These are phyloP conservation scores for Penicilliopsis zonata DNA, from an alignment of 495 filamentous ascomycete species.

Conservation along the genomic window DNA sequence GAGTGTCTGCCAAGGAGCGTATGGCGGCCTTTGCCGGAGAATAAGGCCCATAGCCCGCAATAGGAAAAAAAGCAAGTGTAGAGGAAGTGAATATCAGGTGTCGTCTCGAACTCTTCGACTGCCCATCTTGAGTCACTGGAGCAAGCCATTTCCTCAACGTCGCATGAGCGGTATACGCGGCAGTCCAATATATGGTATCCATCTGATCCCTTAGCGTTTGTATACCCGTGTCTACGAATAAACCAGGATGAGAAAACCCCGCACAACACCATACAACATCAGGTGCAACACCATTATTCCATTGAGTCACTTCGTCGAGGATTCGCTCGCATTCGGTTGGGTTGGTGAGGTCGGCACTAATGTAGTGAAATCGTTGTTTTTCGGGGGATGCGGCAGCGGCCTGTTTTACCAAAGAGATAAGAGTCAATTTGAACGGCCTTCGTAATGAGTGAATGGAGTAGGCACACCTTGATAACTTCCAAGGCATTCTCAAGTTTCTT, in stretches of 20 bases:
- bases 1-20: constrained; percentile 66
- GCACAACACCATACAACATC: constrained; percentile 92
- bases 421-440: too few relatives aligned
- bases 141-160: constrained; percentile 36
- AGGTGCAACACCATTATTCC: constrained; percentile 64
- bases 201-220: constrained; percentile 62
- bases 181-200: constrained; percentile 84
- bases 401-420: too few relatives aligned
- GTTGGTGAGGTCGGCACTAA: constrained; percentile 72
- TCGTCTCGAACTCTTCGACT: constrained; percentile 32
- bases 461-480: constrained; percentile 46
- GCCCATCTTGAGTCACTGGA: constrained; percentile 19
- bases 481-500: constrained; percentile 65
- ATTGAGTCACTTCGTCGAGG: constrained; percentile 61
- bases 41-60: constrained; percentile 81
- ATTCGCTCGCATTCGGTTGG: constrained; percentile 53
- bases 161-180: constrained; percentile 74
- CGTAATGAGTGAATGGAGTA: too few relatives aligned
- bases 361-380: constrained; percentile 68
- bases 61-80: constrained; percentile 57
- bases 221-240: constrained; percentile 66
- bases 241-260: constrained; percentile 59
- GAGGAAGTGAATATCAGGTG: constrained; percentile 87
- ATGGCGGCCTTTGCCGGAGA: constrained; percentile 78
- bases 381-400: constrained; percentile 43